Evolutionary conservation across 2,329 filamentous ascomycete genomes (phyloP).

Genomic region (Diaporthe ilicicola): DNA sequence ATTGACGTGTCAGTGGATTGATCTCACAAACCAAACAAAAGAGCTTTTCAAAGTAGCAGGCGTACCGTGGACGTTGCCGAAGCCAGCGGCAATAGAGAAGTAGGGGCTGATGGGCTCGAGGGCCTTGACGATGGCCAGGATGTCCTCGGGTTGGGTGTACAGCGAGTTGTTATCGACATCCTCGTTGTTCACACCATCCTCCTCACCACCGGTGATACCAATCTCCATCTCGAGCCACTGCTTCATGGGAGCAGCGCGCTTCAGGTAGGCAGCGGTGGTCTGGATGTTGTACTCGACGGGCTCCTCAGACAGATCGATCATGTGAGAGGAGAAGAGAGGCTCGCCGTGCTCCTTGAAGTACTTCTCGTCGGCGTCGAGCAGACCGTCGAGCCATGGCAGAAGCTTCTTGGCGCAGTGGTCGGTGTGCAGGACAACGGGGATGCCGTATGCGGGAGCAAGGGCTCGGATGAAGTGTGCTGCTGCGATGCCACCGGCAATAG

Average conservation of each 20-base stretch:
- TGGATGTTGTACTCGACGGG: slow-evolving; percentile 87
- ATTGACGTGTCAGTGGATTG: not conserved
- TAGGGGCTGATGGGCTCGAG: slow-evolving; percentile 88
- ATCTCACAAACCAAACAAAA: not conserved
- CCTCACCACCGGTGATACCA: slow-evolving; percentile 95
- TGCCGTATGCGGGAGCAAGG: slow-evolving; percentile 84
- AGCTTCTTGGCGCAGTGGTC: slow-evolving; percentile 99
- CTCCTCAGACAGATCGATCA: slow-evolving; percentile 98
- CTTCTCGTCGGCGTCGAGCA: slow-evolving; percentile 91
- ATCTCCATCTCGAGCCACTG: slow-evolving; percentile 99
- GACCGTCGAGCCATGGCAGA: slow-evolving; percentile 95
- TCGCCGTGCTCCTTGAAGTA: slow-evolving; percentile 95
- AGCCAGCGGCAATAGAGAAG: slow-evolving; percentile 98
- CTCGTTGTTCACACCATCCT: slow-evolving; percentile 99
- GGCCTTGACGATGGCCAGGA: slow-evolving; percentile 88
- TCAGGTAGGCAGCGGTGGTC: slow-evolving; percentile 91
- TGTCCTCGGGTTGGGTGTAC: slow-evolving; percentile 98
- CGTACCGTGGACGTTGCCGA: slow-evolving; percentile 87
- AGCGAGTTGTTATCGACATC: slow-evolving; percentile 95
- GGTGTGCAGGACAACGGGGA: slow-evolving; percentile 94
- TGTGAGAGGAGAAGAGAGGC: slow-evolving; percentile 95
- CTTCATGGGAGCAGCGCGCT: slow-evolving; percentile 95
- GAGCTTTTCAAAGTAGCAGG: not conserved
- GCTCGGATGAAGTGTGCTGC: slow-evolving; percentile 93
- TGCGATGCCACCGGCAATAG: slow-evolving; percentile 86